Base-by-base conservation (phyloP, 768 basidiomycete species). In the Scleroderma bovista region DNA sequence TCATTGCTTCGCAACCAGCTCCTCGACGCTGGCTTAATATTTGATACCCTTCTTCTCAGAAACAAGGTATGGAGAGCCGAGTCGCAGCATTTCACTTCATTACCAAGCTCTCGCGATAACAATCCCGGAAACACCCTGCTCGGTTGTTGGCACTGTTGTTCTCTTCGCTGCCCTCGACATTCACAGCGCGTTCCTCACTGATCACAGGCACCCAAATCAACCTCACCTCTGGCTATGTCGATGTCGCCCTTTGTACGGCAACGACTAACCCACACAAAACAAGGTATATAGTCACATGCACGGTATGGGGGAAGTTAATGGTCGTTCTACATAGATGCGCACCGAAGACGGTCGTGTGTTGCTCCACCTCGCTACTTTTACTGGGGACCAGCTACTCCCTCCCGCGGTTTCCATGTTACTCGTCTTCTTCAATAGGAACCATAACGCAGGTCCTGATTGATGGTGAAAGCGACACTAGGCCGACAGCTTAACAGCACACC, bases 371-470 rank as follows among this genome's bases (percentile, higher is more conserved):
- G 90, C 93, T 51, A 72, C 75, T 0, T 93, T 92, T 59, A 80
- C 87, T 0, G 91, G 93, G 61, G 84, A 90, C 52, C 73, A 90
- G 19, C 72, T 88, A 7, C 78, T 92, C n/a, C 90, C 90, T 1
- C 89, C 89, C 1, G 82, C 81, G 1, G 80, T 83, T 46, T 81
- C 83, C 51, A 80, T 76, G 4, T 63, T 92, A n/a, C 74, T 93
- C 19, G 77, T 92, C n/a, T 63, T 90, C n/a, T 93, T 92, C 75
- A 88, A 75, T 60, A 77, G 90, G n/a, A 93, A 93, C 53, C 90
- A 93, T 60, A 93, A 89, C 59, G 89, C 90, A 55, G 53, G 83
- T 67, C 12, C 16, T 4, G 5, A 5, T 19, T 1, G 7, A 29
- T 48, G 37, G 44, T 47, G 2, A 39, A 46, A 7, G 2, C 5